Percentiles rank a stretch among this genome's conserved stretches.
These are phyloP conservation scores for Coprinopsis cinerea DNA, from an alignment of 768 basidiomycete genomes.

Conservation along the genomic window DNA sequence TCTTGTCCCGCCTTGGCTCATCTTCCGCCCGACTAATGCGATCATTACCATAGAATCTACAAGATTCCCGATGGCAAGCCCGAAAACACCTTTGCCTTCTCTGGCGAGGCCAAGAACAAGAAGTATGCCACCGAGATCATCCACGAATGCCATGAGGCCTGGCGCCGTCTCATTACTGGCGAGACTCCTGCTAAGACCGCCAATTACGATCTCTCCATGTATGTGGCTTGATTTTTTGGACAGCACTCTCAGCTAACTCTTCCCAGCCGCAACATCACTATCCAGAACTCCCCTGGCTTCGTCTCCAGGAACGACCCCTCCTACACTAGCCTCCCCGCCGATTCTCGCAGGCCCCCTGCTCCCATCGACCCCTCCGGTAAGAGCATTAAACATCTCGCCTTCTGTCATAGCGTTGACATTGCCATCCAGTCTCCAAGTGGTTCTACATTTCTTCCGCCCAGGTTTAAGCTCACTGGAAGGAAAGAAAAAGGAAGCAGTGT, in stretches of 20 bases:
- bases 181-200: constrained; percentile 70
- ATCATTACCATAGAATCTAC: constrained; percentile 61
- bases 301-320: constrained; percentile 53
- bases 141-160: constrained; percentile 97
- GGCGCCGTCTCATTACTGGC: constrained; percentile 87
- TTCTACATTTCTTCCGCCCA: constrained; percentile 92
- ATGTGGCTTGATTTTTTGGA: constrained; percentile 24
- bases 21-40: background rate
- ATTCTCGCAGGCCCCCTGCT: constrained; percentile 79
- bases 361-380: constrained; percentile 87
- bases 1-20: background rate
- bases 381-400: constrained; percentile 20
- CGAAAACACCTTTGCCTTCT: constrained; percentile 98
- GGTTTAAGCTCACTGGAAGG: constrained; percentile 40
- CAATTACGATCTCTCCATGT: constrained; percentile 82
- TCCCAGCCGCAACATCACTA: constrained; percentile 73
- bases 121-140: constrained; percentile 99
- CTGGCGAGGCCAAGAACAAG: constrained; percentile 99
- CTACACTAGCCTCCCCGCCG: constrained; percentile 64
- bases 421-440: constrained; percentile 72
- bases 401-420: constrained; percentile 4
- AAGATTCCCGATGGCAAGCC: constrained; percentile 95
- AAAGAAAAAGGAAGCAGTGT: constrained; percentile 1
- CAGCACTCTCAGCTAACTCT: constrained; percentile 6
- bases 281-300: constrained; percentile 68